Conservation (phyloP, 2,329 filamentous ascomycete species). For the Fusarium penzigii region DNA sequence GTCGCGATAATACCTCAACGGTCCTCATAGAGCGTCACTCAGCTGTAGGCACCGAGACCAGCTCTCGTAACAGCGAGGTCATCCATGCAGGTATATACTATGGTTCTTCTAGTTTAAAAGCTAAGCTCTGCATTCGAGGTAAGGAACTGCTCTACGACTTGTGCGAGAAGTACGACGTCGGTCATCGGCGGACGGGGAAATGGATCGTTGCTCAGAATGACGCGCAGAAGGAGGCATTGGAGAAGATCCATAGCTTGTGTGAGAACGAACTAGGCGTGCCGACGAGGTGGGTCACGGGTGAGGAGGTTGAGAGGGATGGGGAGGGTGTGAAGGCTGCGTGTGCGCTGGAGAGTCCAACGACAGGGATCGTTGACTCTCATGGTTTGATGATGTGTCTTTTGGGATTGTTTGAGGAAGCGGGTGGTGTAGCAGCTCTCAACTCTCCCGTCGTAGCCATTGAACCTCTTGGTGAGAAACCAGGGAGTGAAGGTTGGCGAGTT, state of each 20-base stretch:
- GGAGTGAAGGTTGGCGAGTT: conserved; percentile 69
- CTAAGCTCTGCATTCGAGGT: conserved; percentile 77
- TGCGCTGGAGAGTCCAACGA: conserved; percentile 75
- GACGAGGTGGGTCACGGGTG: conserved; percentile 65
- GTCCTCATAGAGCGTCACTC: conserved; percentile 80
- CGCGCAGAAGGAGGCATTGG: conserved; percentile 64
- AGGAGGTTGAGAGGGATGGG: conserved; percentile 66
- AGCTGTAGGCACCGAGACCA: conserved; percentile 80
- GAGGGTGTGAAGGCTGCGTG: conserved; percentile 73
- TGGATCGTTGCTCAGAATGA: conserved; percentile 91
- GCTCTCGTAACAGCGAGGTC: conserved; percentile 89
- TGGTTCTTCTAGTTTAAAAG: conserved; percentile 74
- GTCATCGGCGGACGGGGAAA: conserved; percentile 77
- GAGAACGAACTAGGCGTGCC: conserved; percentile 56
- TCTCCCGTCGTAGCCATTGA: conserved; percentile 64
- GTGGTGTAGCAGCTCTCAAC: conserved; percentile 72
- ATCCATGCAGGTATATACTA: conserved; percentile 97
- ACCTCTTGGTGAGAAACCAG: conserved; percentile 46
- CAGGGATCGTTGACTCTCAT: conserved; percentile 90
- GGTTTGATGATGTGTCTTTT: conserved; percentile 78
- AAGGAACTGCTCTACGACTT: conserved; percentile 76
- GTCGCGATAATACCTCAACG: conserved; percentile 61
- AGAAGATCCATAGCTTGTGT: conserved; percentile 52
- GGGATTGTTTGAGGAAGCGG: conserved; percentile 73
- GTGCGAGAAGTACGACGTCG: conserved; percentile 67